phyloP scores from a whole-genome alignment of 192 early-diverging fungal genomes.

The Rhizoclosmatium sp. region DNA sequence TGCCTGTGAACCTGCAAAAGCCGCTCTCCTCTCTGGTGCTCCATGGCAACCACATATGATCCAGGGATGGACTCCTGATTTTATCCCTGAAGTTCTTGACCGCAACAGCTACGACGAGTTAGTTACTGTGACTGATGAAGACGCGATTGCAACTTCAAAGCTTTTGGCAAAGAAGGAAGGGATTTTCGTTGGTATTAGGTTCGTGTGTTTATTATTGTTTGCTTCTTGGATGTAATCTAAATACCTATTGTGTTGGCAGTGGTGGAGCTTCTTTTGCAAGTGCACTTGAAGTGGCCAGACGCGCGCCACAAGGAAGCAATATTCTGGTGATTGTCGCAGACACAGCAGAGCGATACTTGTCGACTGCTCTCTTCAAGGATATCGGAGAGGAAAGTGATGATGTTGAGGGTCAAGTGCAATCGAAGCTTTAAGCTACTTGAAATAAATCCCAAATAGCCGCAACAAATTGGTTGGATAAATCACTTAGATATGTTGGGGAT shows the following conservation, averaged over 20 bases:
- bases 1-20: conserved; percentile 42
- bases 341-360: conserved; percentile 46
- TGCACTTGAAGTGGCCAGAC: conserved; percentile 41
- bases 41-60: conserved; percentile 35
- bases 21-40: conserved; percentile 35
- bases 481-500: too few species aligned
- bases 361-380: conserved; percentile 46
- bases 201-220: too few species aligned
- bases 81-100: conserved; percentile 47
- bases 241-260: too few species aligned
- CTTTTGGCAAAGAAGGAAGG: conserved; percentile 47
- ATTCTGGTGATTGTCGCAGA: conserved; percentile 49
- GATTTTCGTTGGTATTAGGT: conserved; percentile 44
- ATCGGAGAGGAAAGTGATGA: conserved; percentile 41
- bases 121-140: conserved; percentile 34
- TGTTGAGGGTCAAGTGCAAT: background rate
- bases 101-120: conserved; percentile 41
- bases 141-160: conserved; percentile 41
- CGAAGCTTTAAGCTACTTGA: too few species aligned
- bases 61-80: conserved; percentile 52
- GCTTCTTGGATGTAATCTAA: too few species aligned
- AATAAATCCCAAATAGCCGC: too few species aligned
- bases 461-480: too few species aligned
- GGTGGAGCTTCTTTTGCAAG: conserved; percentile 40
- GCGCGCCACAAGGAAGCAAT: conserved; percentile 33